Evolutionary conservation across 805 yeast genomes (phyloP).

Genomic region (Jamesozyma piceae): DNA sequence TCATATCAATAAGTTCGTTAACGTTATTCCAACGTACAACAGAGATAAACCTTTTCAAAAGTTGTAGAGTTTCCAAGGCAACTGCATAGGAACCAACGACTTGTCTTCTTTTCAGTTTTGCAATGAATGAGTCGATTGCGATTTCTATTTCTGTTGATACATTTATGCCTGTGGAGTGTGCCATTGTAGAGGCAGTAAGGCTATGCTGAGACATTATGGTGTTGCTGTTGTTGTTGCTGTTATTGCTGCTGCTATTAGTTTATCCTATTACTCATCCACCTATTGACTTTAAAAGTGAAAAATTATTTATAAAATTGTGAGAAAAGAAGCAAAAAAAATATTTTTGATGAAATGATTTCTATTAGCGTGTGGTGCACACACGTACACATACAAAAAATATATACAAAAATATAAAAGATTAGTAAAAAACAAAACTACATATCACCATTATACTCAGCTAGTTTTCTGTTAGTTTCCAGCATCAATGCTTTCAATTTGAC

Average conservation of each 20-base stretch:
- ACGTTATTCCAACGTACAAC: constrained; percentile 80
- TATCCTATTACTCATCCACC: too few relatives aligned
- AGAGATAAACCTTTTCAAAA: constrained; percentile 79
- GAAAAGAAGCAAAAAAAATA: too few relatives aligned
- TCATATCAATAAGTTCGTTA: constrained; percentile 58
- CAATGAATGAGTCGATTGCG: constrained; percentile 37
- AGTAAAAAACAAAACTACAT: too few relatives aligned
- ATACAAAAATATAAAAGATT: background rate
- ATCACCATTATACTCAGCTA: constrained; percentile 28
- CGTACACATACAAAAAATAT: background rate
- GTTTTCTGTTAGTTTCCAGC: constrained; percentile 20
- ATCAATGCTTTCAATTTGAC: constrained; percentile 23
- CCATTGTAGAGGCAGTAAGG: too few relatives aligned
- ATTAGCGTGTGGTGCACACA: background rate
- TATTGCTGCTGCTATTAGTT: too few relatives aligned
- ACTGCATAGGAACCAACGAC: constrained; percentile 70
- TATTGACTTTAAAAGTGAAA: too few relatives aligned
- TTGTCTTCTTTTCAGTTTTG: constrained; percentile 74
- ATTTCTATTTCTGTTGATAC: constrained; percentile 30
- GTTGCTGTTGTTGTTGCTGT: too few relatives aligned
- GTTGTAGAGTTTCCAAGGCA: constrained; percentile 80
- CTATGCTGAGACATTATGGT: too few relatives aligned
- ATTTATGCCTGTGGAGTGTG: too few relatives aligned
- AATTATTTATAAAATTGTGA: too few relatives aligned
- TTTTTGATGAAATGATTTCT: too few relatives aligned